A percentile compares a stretch with the other conserved stretches of the same genome.
Evolutionary conservation across 371 early-diverging fungal genomes (phyloP).

Genomic region (Syncephalastrum monosporum): DNA sequence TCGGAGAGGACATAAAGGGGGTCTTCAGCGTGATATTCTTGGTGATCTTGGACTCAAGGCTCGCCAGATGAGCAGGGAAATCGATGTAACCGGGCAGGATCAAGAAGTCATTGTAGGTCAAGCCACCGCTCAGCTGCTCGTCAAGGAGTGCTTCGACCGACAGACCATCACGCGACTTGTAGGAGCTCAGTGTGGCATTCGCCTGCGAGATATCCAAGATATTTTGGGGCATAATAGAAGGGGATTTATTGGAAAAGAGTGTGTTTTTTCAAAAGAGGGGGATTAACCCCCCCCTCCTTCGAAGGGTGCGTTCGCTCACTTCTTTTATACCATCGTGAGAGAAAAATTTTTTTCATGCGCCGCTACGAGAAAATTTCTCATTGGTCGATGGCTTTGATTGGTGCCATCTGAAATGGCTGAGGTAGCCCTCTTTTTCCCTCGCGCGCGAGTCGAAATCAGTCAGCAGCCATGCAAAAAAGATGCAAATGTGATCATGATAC

Average conservation of each 20-base stretch:
- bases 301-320: conserved; percentile 8
- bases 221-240: conserved; percentile 15
- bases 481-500: conserved; percentile 1
- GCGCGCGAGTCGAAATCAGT: background rate
- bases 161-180: conserved; percentile 71
- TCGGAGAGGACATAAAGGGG: conserved; percentile 92
- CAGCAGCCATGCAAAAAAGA: background rate
- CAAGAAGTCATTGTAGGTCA: conserved; percentile 98
- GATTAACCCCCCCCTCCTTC: conserved; percentile 28
- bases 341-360: conserved; percentile 8
- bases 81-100: conserved; percentile 94
- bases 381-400: too few species aligned
- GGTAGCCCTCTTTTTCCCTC: background rate
- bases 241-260: conserved; percentile 16
- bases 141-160: conserved; percentile 75
- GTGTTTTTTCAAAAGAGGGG: conserved; percentile 17
- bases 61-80: conserved; percentile 82
- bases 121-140: conserved; percentile 73
- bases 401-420: too few species aligned
- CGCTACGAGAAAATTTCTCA: background rate
- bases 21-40: conserved; percentile 86
- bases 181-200: conserved; percentile 35
- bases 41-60: conserved; percentile 82
- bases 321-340: conserved; percentile 19
- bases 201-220: conserved; percentile 50